Conservation (phyloP, 2,329 filamentous ascomycete genomes). For the Lasiodiplodia citricola region DNA sequence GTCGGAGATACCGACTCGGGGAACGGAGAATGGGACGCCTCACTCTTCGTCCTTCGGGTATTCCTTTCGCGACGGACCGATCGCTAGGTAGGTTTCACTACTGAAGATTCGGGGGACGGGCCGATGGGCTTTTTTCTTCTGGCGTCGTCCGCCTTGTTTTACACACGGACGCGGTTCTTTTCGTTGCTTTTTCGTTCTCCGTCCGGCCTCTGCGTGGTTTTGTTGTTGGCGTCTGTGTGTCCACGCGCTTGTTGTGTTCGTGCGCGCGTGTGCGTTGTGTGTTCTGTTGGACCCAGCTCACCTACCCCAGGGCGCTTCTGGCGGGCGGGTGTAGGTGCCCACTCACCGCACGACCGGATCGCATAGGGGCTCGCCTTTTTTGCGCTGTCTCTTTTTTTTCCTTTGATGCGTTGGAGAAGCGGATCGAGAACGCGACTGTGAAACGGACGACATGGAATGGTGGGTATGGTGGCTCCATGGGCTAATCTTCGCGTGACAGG, state of each 20-base stretch:
- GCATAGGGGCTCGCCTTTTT: not conserved
- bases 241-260: not conserved
- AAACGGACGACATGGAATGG: not conserved
- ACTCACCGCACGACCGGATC: not conserved
- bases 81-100: not conserved
- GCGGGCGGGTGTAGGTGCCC: not conserved
- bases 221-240: not conserved
- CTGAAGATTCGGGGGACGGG: not conserved
- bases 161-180: not conserved
- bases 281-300: not conserved
- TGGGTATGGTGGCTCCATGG: not conserved
- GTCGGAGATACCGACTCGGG: conserved; percentile 2
- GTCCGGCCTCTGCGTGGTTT: no score
- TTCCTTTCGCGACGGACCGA: not conserved
- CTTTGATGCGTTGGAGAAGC: not conserved
- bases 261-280: not conserved
- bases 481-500: not conserved
- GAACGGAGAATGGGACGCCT: not conserved
- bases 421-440: not conserved
- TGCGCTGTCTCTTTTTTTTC: not conserved
- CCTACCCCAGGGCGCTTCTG: not conserved
- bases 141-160: not conserved
- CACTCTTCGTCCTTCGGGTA: not conserved
- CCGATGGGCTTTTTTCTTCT: not conserved
- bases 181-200: not conserved